Evolutionary conservation across 2,329 filamentous ascomycete species (phyloP), one percentile per base, ranked within the genome.

Genomic region (Fusarium paranaense): DNA sequence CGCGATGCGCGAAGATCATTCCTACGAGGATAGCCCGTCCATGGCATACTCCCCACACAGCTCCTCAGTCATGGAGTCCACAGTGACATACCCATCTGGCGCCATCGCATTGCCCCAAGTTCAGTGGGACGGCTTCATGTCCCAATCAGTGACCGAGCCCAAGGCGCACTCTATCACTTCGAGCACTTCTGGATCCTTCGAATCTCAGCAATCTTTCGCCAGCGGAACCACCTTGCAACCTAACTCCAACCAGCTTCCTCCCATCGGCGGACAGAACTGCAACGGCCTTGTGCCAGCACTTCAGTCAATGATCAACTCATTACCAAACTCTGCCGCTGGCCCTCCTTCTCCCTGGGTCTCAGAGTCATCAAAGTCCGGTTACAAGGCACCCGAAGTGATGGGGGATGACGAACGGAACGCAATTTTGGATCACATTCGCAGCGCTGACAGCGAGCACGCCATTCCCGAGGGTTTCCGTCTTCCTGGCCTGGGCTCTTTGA

Each of bases 391-490:
- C 33, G 95, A 97, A 82, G 90, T 98, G 45, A 86, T 90, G 70
- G 92, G 89, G 71, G 96, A 98, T 67, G 94, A 97, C 75, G 94
- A 98, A 82, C 92, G 95, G 77, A 93, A 93, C 80, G 87, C 90
- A 77, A 95, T 98, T 71, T 87, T 97, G 77, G 94, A 97, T 78
- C 95, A 95, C 80, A 95, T 98, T 80, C 92, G 93, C 78, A 89
- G 87, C 76, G 92, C 91, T 75, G 96, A 98, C 81, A 92, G 88
- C 75, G 94, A 98, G 79, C 92, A 92, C 79, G 92, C 93, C 54
- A 92, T 98, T 66, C 91, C 95, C 18, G 95, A 97, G 66, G 95
- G 94, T 67, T 98, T 98, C 88, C 93, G 95, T 74, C 89, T 98
- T 54, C 97, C 97, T 7, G 92, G 89, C 75, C 88, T 95, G 38